These are phyloP conservation scores for Astrothelium macrocarpum DNA, from an alignment of 495 filamentous ascomycete species.

Conservation along the genomic window DNA sequence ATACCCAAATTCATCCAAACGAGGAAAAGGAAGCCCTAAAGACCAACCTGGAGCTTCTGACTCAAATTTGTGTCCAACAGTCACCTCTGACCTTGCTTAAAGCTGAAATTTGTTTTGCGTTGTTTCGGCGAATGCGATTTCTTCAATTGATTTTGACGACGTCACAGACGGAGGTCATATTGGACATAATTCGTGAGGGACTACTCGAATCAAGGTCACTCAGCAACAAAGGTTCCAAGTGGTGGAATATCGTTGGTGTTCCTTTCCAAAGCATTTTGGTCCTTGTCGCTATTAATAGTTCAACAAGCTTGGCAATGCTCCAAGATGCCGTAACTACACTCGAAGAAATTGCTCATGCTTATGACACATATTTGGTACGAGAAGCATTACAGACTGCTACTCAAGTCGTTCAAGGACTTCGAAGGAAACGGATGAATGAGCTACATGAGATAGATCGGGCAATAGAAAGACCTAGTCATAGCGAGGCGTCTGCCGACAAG, in stretches of 20 bases:
- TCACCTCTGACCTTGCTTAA: background rate
- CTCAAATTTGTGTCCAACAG: background rate
- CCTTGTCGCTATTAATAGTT: conserved; percentile 41
- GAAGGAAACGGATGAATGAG: background rate
- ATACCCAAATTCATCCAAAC: too few relatives aligned
- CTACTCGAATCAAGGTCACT: background rate
- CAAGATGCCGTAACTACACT: conserved; percentile 40
- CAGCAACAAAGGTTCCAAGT: conserved; percentile 13
- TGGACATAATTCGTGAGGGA: background rate
- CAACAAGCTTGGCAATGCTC: conserved; percentile 37
- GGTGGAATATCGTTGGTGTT: conserved; percentile 44
- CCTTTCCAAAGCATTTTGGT: conserved; percentile 45
- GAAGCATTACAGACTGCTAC: conserved; percentile 41
- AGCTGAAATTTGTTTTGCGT: background rate
- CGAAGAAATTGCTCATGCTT: conserved; percentile 32
- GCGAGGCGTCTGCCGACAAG: background rate
- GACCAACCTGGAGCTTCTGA: background rate
- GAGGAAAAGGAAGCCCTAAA: background rate
- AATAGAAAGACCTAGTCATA: background rate
- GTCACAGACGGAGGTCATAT: background rate
- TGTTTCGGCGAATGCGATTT: background rate
- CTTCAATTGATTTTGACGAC: background rate
- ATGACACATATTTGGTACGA: conserved; percentile 37
- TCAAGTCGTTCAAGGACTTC: background rate
- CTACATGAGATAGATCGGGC: background rate